phyloP scores from a whole-genome alignment of 768 basidiomycete genomes.

The Rhodotorula graminis region DNA sequence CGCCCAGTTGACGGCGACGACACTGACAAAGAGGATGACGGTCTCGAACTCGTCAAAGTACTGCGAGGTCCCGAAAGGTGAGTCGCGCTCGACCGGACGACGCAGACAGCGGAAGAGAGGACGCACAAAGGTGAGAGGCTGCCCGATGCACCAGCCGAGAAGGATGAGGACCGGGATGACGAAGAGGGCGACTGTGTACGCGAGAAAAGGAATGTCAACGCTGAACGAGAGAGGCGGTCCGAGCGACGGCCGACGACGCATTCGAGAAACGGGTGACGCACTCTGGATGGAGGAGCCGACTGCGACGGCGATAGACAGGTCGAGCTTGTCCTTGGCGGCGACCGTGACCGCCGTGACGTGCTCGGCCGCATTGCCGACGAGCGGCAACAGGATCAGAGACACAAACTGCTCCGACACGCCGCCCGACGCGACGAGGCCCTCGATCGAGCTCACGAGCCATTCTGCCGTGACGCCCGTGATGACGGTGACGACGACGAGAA shows the following conservation, averaged over 20 bases:
- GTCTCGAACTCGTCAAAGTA: slow-evolving; percentile 87
- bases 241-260: too few species aligned
- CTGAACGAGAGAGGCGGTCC: background rate
- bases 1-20: slow-evolving; percentile 66
- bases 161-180: slow-evolving; percentile 52
- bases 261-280: too few species aligned
- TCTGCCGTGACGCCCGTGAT: slow-evolving; percentile 57
- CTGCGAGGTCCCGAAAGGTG: slow-evolving; percentile 38
- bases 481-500: slow-evolving; percentile 52
- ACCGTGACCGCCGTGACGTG: slow-evolving; percentile 61
- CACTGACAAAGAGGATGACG: slow-evolving; percentile 53
- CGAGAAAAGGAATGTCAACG: background rate
- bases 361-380: slow-evolving; percentile 80
- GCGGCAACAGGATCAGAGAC: slow-evolving; percentile 82
- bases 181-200: background rate
- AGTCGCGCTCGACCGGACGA: slow-evolving; percentile 5
- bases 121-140: slow-evolving; percentile 49
- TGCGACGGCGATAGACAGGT: slow-evolving; percentile 78
- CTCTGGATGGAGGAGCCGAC: slow-evolving; percentile 53
- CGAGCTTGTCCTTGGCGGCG: slow-evolving; percentile 80
- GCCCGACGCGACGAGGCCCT: slow-evolving; percentile 60
- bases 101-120: background rate
- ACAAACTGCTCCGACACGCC: slow-evolving; percentile 72
- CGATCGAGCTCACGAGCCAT: slow-evolving; percentile 68
- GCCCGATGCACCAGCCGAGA: slow-evolving; percentile 74